A percentile compares a stretch with the other conserved stretches of the same genome.
Conservation (phyloP, 352 stramenopile genomes). For the Phytophthora meadii region DNA sequence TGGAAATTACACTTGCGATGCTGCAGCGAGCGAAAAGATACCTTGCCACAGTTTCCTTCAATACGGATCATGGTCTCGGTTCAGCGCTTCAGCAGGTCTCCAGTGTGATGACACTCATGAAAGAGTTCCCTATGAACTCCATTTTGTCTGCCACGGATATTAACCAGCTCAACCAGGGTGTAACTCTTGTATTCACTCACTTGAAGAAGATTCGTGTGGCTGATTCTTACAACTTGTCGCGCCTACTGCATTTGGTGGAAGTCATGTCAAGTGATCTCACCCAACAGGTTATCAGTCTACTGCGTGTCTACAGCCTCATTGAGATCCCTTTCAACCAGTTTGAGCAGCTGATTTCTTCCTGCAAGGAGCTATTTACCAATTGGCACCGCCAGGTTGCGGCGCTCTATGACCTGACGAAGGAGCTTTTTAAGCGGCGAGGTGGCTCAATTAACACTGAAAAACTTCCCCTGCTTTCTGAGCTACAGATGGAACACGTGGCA, state of each 20-base stretch:
- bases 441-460: conserved; percentile 86
- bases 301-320: conserved; percentile 86
- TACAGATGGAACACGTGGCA: conserved; percentile 86
- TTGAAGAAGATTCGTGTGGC: conserved; percentile 92
- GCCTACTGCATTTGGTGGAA: conserved; percentile 82
- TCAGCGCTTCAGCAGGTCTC: conserved; percentile 86
- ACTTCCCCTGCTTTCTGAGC: conserved; percentile 75
- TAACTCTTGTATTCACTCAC: conserved; percentile 87
- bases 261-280: conserved; percentile 89
- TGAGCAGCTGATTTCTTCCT: conserved; percentile 73
- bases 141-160: conserved; percentile 92
- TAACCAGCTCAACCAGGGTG: conserved; percentile 79
- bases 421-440: conserved; percentile 84
- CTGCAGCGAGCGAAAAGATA: conserved; percentile 94
- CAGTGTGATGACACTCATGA: conserved; percentile 93
- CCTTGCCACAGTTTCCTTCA: conserved; percentile 91
- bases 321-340: conserved; percentile 89
- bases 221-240: conserved; percentile 88
- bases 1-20: conserved; percentile 91
- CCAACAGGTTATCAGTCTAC: conserved; percentile 80
- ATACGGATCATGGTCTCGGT: conserved; percentile 88
- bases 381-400: conserved; percentile 84
- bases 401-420: conserved; percentile 90
- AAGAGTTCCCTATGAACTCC: conserved; percentile 93
- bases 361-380: conserved; percentile 87